Conservation (phyloP, 345 rosid species). For the Cardamine chenopodiifolia region DNA sequence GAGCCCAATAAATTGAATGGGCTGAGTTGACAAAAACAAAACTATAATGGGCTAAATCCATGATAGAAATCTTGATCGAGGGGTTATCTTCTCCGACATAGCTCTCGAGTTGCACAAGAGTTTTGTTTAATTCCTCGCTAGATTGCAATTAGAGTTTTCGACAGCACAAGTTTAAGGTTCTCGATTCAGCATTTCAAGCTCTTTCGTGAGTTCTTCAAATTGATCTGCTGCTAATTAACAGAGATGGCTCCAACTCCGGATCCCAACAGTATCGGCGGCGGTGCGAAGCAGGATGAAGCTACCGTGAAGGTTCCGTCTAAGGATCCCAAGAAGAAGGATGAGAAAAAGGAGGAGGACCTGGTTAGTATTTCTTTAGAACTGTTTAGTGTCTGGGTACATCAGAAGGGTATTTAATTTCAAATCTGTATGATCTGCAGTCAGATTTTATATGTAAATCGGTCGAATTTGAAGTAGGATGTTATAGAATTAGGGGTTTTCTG, state of each 20-base stretch:
- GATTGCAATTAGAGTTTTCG: constrained; percentile 11
- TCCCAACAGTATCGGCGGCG: constrained; percentile 55
- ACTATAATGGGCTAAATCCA: constrained; percentile 4
- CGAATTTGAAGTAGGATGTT: background rate
- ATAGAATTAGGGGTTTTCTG: constrained; percentile 7
- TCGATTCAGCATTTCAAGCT: constrained; percentile 19
- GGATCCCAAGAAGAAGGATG: constrained; percentile 89
- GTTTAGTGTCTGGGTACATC: constrained; percentile 4
- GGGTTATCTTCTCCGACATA: constrained; percentile 9
- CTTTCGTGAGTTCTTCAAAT: background rate
- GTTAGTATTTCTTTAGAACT: constrained; percentile 41
- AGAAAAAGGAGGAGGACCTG: constrained; percentile 88
- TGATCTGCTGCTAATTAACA: background rate
- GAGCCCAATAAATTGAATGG: background rate
- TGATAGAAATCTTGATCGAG: constrained; percentile 39
- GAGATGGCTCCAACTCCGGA: constrained; percentile 53
- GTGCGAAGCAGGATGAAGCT: constrained; percentile 56
- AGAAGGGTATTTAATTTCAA: background rate
- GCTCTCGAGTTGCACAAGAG: background rate
- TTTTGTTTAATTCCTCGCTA: background rate
- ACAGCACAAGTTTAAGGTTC: background rate
- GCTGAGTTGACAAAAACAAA: background rate
- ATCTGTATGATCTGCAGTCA: constrained; percentile 1
- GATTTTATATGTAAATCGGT: background rate
- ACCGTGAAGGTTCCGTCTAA: constrained; percentile 66